Conservation (phyloP, 2,329 filamentous ascomycete genomes). For the Sporothrix luriei region DNA sequence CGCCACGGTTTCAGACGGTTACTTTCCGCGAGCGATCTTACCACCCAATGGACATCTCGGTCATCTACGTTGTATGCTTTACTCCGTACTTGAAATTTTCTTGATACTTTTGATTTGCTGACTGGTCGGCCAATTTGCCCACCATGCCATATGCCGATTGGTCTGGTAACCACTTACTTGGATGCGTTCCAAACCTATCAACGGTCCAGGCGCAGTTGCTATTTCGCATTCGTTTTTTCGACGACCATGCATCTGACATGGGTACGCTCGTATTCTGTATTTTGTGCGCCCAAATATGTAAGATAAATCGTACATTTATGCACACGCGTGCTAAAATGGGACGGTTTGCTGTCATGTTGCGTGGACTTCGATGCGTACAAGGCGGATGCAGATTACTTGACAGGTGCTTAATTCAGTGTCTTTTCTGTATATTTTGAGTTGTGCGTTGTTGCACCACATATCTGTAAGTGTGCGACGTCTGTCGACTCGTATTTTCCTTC, state of each 20-base stretch:
- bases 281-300: not conserved
- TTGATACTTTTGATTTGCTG: constrained; percentile 5
- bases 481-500: not conserved
- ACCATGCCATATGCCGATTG: not conserved
- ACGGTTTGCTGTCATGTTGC: constrained; percentile 7
- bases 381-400: not conserved
- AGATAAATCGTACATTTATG: not conserved
- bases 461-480: no score
- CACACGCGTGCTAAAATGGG: not conserved
- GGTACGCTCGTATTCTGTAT: not conserved
- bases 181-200: not conserved
- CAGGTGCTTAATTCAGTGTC: not conserved
- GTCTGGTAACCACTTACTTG: not conserved
- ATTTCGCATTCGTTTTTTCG: no score
- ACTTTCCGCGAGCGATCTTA: constrained; percentile 26
- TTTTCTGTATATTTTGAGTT: not conserved
- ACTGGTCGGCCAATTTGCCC: not conserved
- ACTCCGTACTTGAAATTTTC: not conserved
- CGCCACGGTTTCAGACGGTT: constrained; percentile 30
- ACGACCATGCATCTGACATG: no score
- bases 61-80: not conserved
- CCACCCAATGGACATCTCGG: constrained; percentile 4
- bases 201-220: not conserved
- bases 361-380: not conserved
- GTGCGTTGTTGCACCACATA: not conserved